Percentiles rank a stretch among this genome's conserved stretches.
Evolutionary conservation across 169 alveolate genomes (phyloP).

Genomic region (Toxoplasma gondii): DNA sequence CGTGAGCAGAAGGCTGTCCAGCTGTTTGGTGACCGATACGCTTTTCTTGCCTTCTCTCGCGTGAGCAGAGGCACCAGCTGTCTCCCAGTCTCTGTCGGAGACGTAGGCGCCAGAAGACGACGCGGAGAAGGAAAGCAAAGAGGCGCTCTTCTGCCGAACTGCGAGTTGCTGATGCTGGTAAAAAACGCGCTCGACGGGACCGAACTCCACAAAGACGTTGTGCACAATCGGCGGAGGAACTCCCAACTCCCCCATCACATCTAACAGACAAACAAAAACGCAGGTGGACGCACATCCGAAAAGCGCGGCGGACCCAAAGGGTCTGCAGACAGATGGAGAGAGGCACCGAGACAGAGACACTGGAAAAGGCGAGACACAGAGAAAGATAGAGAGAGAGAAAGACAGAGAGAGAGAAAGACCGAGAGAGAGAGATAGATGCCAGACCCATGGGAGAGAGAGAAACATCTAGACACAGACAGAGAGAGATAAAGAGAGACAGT

Average conservation of each 20-base stretch:
- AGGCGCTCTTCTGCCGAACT: slow-evolving; percentile 8
- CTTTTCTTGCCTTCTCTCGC: neutral
- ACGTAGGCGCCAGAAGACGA: neutral
- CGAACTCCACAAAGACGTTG: slow-evolving; percentile 55
- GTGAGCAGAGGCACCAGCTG: neutral
- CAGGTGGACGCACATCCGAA: no score
- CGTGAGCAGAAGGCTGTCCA: slow-evolving; percentile 66
- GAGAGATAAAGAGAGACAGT: neutral
- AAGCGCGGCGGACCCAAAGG: no score
- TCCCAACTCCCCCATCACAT: slow-evolving; percentile 57
- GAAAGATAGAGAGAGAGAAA: no score
- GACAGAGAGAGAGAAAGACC: no score
- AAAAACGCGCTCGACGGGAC: slow-evolving; percentile 74
- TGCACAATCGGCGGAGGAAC: slow-evolving; percentile 55
- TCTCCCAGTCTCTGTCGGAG: neutral
- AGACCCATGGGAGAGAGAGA: no score
- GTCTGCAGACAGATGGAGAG: neutral
- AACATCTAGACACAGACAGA: no score
- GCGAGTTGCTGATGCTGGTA: slow-evolving; percentile 71
- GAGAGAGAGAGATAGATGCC: no score
- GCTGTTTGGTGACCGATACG: slow-evolving; percentile 43
- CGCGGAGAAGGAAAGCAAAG: neutral
- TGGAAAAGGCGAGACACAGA: neutral
- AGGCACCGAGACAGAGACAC: neutral
- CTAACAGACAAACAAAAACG: neutral